phyloP scores from a whole-genome alignment of 345 rosid genomes.

The Turnera subulata region DNA sequence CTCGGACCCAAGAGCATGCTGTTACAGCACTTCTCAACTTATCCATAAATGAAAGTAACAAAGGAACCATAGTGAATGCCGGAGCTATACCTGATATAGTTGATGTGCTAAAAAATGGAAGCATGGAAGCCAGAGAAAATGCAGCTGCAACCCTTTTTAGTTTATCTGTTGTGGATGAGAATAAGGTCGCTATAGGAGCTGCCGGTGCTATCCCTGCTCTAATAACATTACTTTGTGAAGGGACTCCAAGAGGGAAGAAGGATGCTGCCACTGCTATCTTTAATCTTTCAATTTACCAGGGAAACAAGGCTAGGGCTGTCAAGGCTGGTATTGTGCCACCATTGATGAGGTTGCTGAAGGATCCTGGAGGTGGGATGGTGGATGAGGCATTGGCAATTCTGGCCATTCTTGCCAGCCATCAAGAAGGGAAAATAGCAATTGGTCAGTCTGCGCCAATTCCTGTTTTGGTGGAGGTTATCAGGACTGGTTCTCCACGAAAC shows the following conservation, averaged over 20 bases:
- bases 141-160: slow-evolving; percentile 98
- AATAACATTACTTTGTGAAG: slow-evolving; percentile 73
- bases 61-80: slow-evolving; percentile 83
- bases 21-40: slow-evolving; percentile 97
- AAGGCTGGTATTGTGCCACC: slow-evolving; percentile 85
- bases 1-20: slow-evolving; percentile 91
- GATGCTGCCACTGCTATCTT: slow-evolving; percentile 98
- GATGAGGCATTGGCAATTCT: slow-evolving; percentile 89
- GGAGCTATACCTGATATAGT: slow-evolving; percentile 97
- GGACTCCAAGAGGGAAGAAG: slow-evolving; percentile 90
- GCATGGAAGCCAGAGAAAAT: slow-evolving; percentile 99
- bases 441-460: slow-evolving; percentile 72
- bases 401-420: slow-evolving; percentile 88
- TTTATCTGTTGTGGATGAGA: slow-evolving; percentile 91
- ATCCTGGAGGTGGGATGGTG: slow-evolving; percentile 93
- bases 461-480: slow-evolving; percentile 64
- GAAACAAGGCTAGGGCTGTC: slow-evolving; percentile 92
- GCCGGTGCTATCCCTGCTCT: slow-evolving; percentile 97
- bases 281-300: slow-evolving; percentile 90
- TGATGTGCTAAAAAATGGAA: slow-evolving; percentile 74
- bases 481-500: slow-evolving; percentile 89
- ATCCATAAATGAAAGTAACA: slow-evolving; percentile 88
- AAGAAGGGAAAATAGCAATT: slow-evolving; percentile 79
- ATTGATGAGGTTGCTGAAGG: slow-evolving; percentile 68
- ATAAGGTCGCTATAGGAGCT: slow-evolving; percentile 91